phyloP scores from a whole-genome alignment of 306 rosid genomes.

The Prinsepia uniflora region DNA sequence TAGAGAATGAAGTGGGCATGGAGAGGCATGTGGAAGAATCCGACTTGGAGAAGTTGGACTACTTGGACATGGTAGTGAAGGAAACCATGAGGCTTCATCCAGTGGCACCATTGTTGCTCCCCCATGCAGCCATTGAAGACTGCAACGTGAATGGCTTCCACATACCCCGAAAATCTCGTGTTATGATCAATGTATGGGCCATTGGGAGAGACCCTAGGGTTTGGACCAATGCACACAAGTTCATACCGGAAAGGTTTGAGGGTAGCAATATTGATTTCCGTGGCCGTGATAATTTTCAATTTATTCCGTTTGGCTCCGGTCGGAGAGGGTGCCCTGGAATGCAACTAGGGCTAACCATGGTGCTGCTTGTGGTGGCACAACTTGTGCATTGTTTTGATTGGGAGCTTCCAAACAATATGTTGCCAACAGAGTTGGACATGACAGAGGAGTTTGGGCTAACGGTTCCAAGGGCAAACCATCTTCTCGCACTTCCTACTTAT shows the following conservation, averaged over 20 bases:
- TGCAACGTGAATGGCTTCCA: conserved; percentile 41
- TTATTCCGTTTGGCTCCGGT: conserved; percentile 40
- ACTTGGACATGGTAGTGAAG: conserved; percentile 50
- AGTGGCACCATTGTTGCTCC: conserved; percentile 50
- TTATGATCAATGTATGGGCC: conserved; percentile 30
- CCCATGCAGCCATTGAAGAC: conserved; percentile 49
- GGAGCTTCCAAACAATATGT: conserved; percentile 30
- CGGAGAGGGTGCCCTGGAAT: conserved; percentile 39
- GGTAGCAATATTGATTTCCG: conserved; percentile 23
- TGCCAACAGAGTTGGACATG: conserved; percentile 35
- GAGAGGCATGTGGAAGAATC: conserved; percentile 58
- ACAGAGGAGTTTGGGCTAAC: conserved; percentile 33
- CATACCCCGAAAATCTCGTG: conserved; percentile 40
- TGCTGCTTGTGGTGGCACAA: conserved; percentile 30
- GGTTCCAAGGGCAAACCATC: conserved; percentile 27
- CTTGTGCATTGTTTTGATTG: conserved; percentile 42
- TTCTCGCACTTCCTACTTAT: conserved; percentile 27
- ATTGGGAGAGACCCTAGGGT: conserved; percentile 29
- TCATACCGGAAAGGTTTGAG: conserved; percentile 30
- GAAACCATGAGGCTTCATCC: conserved; percentile 64
- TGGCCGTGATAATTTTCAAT: conserved; percentile 28
- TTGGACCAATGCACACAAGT: conserved; percentile 36
- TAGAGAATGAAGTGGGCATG: conserved; percentile 47
- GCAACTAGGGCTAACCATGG: conserved; percentile 22
- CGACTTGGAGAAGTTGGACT: conserved; percentile 40